Percentiles rank a stretch among this genome's conserved stretches.
Conservation (phyloP, 495 filamentous ascomycete species). For the Beverwykella pulmonaria region DNA sequence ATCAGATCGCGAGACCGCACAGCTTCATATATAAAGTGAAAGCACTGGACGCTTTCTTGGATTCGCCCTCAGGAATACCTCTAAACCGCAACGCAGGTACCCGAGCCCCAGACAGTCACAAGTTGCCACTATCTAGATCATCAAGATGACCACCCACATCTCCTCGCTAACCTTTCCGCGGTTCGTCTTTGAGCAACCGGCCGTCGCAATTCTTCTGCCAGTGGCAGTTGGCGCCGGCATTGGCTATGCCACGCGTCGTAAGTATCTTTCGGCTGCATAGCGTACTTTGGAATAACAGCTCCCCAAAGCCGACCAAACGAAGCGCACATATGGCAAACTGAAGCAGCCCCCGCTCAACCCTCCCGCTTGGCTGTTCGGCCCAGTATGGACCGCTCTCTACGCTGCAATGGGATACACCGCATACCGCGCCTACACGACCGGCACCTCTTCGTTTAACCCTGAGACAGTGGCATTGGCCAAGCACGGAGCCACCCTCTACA, state of each 20-base stretch:
- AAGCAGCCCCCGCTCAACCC: conserved; percentile 80
- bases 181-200: conserved; percentile 64
- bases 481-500: conserved; percentile 76
- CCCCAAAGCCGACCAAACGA: conserved; percentile 55
- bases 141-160: conserved; percentile 69
- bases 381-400: conserved; percentile 85
- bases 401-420: conserved; percentile 86
- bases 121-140: not conserved
- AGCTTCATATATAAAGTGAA: not conserved
- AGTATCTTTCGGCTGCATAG: conserved; percentile 36
- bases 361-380: conserved; percentile 78
- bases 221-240: conserved; percentile 64
- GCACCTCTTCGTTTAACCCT: conserved; percentile 55
- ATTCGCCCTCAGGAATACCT: not conserved
- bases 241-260: conserved; percentile 64
- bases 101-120: not conserved
- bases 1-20: not conserved
- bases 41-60: not conserved
- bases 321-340: conserved; percentile 65
- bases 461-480: conserved; percentile 48
- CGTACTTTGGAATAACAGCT: not conserved
- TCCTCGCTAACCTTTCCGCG: conserved; percentile 62
- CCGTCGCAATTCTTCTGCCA: conserved; percentile 70
- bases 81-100: not conserved
- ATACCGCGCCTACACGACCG: conserved; percentile 67